These are phyloP conservation scores for Paramecium sexaurelia DNA, from an alignment of 73 alveolate genomes.

Conservation along the genomic window DNA sequence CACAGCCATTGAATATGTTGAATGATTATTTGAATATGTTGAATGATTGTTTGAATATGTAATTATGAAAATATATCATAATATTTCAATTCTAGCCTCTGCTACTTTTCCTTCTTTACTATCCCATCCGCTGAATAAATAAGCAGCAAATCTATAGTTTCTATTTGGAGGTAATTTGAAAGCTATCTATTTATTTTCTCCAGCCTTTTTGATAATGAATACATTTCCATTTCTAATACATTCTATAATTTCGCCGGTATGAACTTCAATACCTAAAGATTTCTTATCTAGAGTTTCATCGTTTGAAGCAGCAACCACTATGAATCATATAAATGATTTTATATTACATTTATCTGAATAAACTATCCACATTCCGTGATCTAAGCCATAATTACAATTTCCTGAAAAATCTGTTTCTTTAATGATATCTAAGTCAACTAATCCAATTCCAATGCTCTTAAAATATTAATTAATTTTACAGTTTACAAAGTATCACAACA, in stretches of 20 bases:
- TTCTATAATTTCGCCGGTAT: neutral
- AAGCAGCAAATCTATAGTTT: neutral
- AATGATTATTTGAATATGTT: neutral
- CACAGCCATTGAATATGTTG: neutral
- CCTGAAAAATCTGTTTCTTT: slow-evolving; percentile 44
- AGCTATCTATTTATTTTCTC: neutral
- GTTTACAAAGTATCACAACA: slow-evolving; percentile 20
- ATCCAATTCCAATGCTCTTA: neutral
- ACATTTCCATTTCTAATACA: slow-evolving; percentile 5
- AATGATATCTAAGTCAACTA: neutral
- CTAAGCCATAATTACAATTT: slow-evolving; percentile 25
- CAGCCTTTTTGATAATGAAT: neutral
- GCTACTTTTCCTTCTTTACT: slow-evolving; percentile 24
- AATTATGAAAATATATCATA: neutral
- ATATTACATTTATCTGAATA: slow-evolving; percentile 12
- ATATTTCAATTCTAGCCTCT: slow-evolving; percentile 14
- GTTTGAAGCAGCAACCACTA: neutral
- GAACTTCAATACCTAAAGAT: neutral
- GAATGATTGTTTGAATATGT: too few species aligned
- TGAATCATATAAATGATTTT: neutral
- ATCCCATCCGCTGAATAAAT: slow-evolving; percentile 33
- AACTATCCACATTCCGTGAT: slow-evolving; percentile 20
- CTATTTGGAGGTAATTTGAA: neutral
- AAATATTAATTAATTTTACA: neutral
- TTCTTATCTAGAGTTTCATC: neutral